Base-by-base conservation (phyloP, 164 flowering plant species). In the Piper longum region DNA sequence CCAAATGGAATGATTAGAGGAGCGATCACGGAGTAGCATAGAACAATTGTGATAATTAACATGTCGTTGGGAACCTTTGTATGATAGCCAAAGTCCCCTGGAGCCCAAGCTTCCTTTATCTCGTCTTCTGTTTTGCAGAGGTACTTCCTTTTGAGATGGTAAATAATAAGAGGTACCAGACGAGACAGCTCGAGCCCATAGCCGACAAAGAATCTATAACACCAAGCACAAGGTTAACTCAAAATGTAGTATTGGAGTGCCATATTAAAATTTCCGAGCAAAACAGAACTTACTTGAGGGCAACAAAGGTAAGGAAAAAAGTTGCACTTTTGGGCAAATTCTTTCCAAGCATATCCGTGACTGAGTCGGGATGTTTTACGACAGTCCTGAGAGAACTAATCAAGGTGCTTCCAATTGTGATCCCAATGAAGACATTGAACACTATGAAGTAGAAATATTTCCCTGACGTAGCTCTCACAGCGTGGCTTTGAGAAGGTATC, bases 151-250 rank as follows among this genome's bases (percentile, higher is more conserved):
- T 93, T 90, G 36, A 93, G 63, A 71, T 88, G 96, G 76, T 42
- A 93, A 40, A 88, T 84, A 43, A 93, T 80, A 5, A 93, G 70
- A 52, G 99, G 97, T 66, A 93, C 75, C 63, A 93, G 64, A 11
- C 99, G 77, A 1, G 95, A 88, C 39, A 93, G 77, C 80, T 90
- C 96, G 41, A 93, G 88, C 54, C 99, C 99, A 78, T 84, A 90
- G 60, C 96, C 95, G 39, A 93, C 89, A 73, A 93, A 90, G 74
- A 90, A 90, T 79, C 98, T 92, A 81, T 0, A 19, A 9, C 57
- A 58, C 4, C 4, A 18, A 54, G 16, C 7, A 60, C 17, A 36
- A 66, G 54, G 54, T 54, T n/a, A 56, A 16, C 36, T 56, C 59
- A 56, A 16, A 56, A 56, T 56, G 19, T 56, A 48, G 12, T 2